These are phyloP conservation scores for Staphylotrichum tortipilum DNA, from an alignment of 495 filamentous ascomycete genomes.

Conservation along the genomic window DNA sequence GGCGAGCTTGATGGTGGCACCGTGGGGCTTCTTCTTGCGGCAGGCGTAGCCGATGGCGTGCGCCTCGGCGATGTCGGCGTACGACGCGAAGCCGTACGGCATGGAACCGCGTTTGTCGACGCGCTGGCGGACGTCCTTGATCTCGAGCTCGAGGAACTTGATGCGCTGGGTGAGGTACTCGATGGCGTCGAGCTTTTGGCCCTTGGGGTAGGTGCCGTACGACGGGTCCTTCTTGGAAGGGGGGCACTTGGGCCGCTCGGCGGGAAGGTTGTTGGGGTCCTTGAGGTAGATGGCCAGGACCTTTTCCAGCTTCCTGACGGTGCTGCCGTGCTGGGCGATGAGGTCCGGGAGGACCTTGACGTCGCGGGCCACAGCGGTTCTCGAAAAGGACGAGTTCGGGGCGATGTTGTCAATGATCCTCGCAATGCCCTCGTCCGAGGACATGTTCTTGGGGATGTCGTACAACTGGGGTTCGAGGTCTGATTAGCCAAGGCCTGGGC, in stretches of 20 bases:
- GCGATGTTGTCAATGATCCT: conserved; percentile 66
- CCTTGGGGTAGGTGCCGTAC: conserved; percentile 47
- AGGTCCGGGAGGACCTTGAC: conserved; percentile 78
- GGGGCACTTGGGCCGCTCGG: conserved; percentile 67
- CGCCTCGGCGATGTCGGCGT: conserved; percentile 76
- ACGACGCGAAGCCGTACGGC: conserved; percentile 91
- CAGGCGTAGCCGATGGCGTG: conserved; percentile 78
- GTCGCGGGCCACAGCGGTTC: conserved; percentile 79
- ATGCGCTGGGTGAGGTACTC: conserved; percentile 86
- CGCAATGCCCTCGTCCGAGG: conserved; percentile 80
- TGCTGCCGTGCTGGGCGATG: conserved; percentile 73
- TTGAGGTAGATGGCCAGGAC: conserved; percentile 83
- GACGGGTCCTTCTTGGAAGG: conserved; percentile 64
- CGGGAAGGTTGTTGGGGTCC: conserved; percentile 71
- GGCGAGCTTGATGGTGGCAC: conserved; percentile 68
- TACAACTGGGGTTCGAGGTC: conserved; percentile 50
- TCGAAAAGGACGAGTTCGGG: conserved; percentile 65
- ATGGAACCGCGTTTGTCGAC: conserved; percentile 82
- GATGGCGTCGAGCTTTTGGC: conserved; percentile 83
- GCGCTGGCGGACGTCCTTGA: conserved; percentile 69
- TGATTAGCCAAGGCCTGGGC: conserved; percentile 10
- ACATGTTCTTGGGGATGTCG: conserved; percentile 64
- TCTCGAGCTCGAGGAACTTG: conserved; percentile 68
- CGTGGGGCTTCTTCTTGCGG: conserved; percentile 70
- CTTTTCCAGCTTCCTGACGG: conserved; percentile 72